Conservation (phyloP, 352 stramenopile species). For the Aphanomyces astaci region DNA sequence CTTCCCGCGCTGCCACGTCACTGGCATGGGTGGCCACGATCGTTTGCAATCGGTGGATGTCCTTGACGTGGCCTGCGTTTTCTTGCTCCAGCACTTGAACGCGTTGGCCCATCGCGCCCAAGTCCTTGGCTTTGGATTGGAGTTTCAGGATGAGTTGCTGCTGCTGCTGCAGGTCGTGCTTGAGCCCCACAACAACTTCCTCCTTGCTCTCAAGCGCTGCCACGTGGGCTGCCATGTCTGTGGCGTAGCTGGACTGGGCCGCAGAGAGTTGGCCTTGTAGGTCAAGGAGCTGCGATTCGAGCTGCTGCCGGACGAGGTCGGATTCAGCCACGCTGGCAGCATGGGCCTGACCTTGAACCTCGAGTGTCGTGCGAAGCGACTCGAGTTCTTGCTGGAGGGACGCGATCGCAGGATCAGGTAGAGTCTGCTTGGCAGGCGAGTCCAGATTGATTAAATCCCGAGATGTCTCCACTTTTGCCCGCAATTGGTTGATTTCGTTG, state of each 20-base stretch:
- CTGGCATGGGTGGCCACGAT: background rate
- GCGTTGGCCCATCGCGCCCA: background rate
- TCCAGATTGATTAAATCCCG: conserved; percentile 10
- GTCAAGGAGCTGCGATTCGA: background rate
- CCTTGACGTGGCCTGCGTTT: background rate
- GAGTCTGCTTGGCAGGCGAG: background rate
- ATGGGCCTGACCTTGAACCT: background rate
- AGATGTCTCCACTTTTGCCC: background rate
- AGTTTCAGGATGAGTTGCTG: conserved; percentile 3
- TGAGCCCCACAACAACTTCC: background rate
- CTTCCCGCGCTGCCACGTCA: background rate
- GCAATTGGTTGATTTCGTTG: conserved; percentile 7
- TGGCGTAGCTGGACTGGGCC: background rate
- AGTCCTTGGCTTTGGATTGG: background rate
- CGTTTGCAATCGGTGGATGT: background rate
- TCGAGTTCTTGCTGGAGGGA: background rate
- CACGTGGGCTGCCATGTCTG: background rate
- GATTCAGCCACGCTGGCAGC: background rate
- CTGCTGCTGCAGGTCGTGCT: background rate
- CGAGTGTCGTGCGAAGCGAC: background rate
- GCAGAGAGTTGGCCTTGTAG: background rate
- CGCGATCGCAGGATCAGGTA: background rate
- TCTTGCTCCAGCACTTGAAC: background rate
- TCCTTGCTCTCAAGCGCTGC: background rate
- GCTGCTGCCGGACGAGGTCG: background rate